Conservation (phyloP, 2,329 filamentous ascomycete species). For the Penicillium sp. region DNA sequence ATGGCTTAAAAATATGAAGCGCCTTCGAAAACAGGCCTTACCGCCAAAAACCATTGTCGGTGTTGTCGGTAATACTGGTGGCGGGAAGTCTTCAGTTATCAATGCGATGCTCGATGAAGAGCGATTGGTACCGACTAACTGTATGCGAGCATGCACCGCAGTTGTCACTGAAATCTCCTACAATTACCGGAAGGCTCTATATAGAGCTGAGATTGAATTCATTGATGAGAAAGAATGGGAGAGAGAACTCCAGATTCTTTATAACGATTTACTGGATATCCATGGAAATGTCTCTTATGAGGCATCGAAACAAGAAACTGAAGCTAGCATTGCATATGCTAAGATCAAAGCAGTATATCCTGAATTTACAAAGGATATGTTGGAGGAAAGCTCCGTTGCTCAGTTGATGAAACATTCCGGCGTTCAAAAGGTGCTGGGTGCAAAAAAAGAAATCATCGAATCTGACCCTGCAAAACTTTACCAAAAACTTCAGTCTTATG, state of each 20-base stretch:
- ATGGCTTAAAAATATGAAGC: slow-evolving; percentile 4
- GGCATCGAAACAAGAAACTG: slow-evolving; percentile 40
- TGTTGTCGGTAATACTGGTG: slow-evolving; percentile 59
- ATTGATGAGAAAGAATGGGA: slow-evolving; percentile 51
- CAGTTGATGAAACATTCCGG: slow-evolving; percentile 40
- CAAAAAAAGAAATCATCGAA: slow-evolving; percentile 37
- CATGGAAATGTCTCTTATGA: slow-evolving; percentile 38
- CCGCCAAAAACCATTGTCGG: slow-evolving; percentile 43
- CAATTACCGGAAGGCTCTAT: slow-evolving; percentile 48
- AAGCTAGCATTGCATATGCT: slow-evolving; percentile 40
- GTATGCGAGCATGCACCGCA: slow-evolving; percentile 60
- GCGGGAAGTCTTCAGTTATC: slow-evolving; percentile 60
- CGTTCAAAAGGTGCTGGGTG: slow-evolving; percentile 46
- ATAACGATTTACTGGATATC: slow-evolving; percentile 45
- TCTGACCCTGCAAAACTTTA: slow-evolving; percentile 42
- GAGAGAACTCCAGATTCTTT: slow-evolving; percentile 48
- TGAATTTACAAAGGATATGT: slow-evolving; percentile 37
- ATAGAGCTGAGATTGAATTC: slow-evolving; percentile 58
- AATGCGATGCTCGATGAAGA: slow-evolving; percentile 62
- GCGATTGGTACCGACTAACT: slow-evolving; percentile 52
- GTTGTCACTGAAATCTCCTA: slow-evolving; percentile 59
- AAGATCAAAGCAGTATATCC: slow-evolving; percentile 40
- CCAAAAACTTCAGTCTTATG: slow-evolving; percentile 44
- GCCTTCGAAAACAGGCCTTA: slow-evolving; percentile 2
- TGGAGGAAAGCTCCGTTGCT: slow-evolving; percentile 34